Conservation (phyloP, 1,284 basidiomycete species). For the Ceratobasidium sp. region DNA sequence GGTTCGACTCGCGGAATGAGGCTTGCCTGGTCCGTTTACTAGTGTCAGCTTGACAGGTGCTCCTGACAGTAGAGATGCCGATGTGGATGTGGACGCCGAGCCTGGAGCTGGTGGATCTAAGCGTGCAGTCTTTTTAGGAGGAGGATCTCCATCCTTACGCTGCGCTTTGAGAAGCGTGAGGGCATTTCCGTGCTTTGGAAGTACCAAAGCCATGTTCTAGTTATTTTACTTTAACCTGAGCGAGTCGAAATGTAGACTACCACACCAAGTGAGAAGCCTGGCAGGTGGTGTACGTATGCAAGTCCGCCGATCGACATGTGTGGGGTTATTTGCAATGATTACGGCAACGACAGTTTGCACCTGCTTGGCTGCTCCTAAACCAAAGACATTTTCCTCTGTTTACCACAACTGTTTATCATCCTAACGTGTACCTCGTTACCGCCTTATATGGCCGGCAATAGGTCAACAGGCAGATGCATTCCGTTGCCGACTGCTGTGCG, state of each 20-base stretch:
- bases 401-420: neutral
- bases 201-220: constrained; percentile 13
- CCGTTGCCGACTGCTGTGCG: too few species aligned
- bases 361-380: constrained; percentile 9
- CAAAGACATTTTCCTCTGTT: neutral
- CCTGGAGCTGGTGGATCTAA: constrained; percentile 51
- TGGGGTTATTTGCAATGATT: neutral
- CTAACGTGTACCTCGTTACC: too few species aligned
- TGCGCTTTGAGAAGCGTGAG: constrained; percentile 37
- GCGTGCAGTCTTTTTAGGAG: constrained; percentile 70
- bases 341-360: too few species aligned
- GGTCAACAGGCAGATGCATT: too few species aligned
- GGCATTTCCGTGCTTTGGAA: constrained; percentile 34
- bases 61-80: constrained; percentile 60
- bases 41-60: constrained; percentile 25
- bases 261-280: neutral
- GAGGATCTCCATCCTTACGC: constrained; percentile 48
- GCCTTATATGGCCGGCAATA: too few species aligned
- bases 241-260: neutral
- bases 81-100: constrained; percentile 60
- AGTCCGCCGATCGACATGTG: neutral
- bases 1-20: constrained; percentile 41
- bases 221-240: neutral
- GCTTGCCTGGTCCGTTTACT: constrained; percentile 36
- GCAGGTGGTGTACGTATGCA: constrained; percentile 1